These are phyloP conservation scores for Piromyces finnis DNA, from an alignment of 192 early-diverging fungal species.

Conservation along the genomic window DNA sequence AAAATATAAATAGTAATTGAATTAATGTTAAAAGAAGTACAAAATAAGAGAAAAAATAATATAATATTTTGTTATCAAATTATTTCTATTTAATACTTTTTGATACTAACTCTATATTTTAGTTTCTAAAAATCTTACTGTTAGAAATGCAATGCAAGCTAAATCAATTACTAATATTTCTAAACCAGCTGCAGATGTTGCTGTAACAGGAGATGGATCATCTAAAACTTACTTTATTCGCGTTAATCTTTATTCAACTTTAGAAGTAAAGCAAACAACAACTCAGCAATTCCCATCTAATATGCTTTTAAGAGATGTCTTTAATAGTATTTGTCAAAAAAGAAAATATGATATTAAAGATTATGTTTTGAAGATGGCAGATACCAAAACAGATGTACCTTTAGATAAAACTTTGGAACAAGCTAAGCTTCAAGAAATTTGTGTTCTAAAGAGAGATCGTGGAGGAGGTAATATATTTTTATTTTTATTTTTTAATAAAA, in stretches of 20 bases:
- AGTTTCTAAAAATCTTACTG: neutral
- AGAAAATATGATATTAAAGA: constrained; percentile 67
- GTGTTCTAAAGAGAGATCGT: constrained; percentile 45
- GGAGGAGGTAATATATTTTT: constrained; percentile 33
- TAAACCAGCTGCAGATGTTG: constrained; percentile 7
- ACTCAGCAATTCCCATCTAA: constrained; percentile 57
- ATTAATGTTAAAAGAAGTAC: too few species aligned
- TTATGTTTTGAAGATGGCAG: constrained; percentile 73
- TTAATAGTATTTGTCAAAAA: constrained; percentile 72
- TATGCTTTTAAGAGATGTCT: constrained; percentile 58
- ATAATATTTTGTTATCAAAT: too few species aligned
- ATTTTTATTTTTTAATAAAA: too few species aligned
- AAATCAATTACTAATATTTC: neutral
- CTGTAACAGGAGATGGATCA: neutral
- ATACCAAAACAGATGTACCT: constrained; percentile 50
- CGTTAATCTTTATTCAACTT: constrained; percentile 41
- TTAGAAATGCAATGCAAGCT: constrained; percentile 7
- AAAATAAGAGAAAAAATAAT: too few species aligned
- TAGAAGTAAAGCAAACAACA: constrained; percentile 79
- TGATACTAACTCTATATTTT: too few species aligned
- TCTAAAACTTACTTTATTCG: neutral
- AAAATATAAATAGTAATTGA: too few species aligned
- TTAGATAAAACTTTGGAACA: constrained; percentile 62
- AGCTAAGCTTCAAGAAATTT: constrained; percentile 39
- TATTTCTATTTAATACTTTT: neutral